Conservation (phyloP, 108 stramenopile species). For the Cylindrotheca closterium region DNA sequence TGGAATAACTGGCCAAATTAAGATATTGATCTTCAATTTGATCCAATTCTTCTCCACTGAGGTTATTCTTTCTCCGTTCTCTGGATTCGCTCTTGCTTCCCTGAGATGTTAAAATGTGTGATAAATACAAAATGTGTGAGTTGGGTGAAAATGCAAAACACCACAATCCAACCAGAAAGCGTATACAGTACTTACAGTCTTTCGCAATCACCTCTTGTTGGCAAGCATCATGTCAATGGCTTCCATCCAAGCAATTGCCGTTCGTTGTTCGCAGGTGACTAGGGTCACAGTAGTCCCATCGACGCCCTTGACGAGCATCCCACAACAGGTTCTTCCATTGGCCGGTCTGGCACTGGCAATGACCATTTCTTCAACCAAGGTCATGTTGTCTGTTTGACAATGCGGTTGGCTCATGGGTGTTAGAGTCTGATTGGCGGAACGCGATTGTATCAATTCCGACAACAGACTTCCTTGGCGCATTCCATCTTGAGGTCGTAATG, state of each 20-base stretch:
- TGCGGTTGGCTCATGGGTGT: conserved; percentile 56
- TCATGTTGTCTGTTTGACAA: conserved; percentile 49
- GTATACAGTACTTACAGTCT: conserved; percentile 5
- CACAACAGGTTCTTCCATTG: conserved; percentile 48
- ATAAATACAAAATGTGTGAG: too few relatives aligned
- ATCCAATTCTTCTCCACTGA: conserved; percentile 55
- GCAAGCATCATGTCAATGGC: conserved; percentile 80
- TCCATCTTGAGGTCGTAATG: conserved; percentile 33
- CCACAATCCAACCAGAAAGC: too few relatives aligned
- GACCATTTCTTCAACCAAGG: conserved; percentile 46
- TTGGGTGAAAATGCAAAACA: too few relatives aligned
- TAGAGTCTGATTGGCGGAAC: conserved; percentile 65
- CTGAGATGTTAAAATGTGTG: too few relatives aligned
- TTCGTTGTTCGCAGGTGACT: conserved; percentile 82
- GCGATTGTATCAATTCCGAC: conserved; percentile 54
- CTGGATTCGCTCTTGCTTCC: too few relatives aligned
- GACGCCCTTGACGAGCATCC: conserved; percentile 48
- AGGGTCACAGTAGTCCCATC: conserved; percentile 48
- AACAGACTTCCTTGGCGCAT: conserved; percentile 16
- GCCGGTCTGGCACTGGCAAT: conserved; percentile 55
- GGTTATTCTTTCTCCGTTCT: conserved; percentile 44
- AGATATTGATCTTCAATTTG: conserved; percentile 79
- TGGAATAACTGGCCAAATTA: conserved; percentile 77
- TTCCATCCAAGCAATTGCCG: conserved; percentile 83
- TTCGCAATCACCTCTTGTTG: conserved; percentile 22